Percentiles rank a stretch among this genome's conserved stretches.
These are phyloP conservation scores for Medicago ruthenica DNA, from an alignment of 306 rosid genomes.

Conservation along the genomic window DNA sequence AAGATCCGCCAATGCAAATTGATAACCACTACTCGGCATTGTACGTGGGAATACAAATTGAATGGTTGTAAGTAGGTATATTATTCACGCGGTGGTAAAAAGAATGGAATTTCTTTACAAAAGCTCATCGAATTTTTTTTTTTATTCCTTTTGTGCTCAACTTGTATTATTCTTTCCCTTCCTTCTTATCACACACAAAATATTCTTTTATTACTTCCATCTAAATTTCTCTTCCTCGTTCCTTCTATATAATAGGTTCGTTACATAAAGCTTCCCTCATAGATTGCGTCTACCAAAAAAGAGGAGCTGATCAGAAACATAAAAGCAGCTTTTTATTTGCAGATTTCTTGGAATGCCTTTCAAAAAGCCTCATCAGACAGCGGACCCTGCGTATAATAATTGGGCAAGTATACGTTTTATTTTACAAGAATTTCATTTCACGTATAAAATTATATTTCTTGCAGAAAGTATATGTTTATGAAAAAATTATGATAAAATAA, in stretches of 20 bases:
- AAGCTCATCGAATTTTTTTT: constrained; percentile 6
- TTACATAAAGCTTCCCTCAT: not conserved
- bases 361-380: constrained; percentile 46
- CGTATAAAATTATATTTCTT: not conserved
- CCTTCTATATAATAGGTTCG: not conserved
- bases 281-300: not conserved
- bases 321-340: constrained; percentile 10
- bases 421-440: not conserved
- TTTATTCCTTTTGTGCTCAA: constrained; percentile 24
- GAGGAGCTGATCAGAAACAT: not conserved
- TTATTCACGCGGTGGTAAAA: constrained; percentile 5
- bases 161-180: constrained; percentile 32
- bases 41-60: not conserved
- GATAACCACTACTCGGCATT: no score
- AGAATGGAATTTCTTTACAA: constrained; percentile 16
- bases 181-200: not conserved
- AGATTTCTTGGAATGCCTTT: constrained; percentile 40
- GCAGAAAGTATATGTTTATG: not conserved
- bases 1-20: no score
- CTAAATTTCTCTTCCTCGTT: not conserved
- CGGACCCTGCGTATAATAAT: accelerated
- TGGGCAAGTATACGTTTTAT: constrained; percentile 1
- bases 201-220: constrained; percentile 5
- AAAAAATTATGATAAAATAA: not conserved
- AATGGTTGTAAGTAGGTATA: not conserved